Percentiles rank a stretch among this genome's conserved stretches.
phyloP scores from a whole-genome alignment of 345 rosid genomes.

The Citrus mangshanensis region DNA sequence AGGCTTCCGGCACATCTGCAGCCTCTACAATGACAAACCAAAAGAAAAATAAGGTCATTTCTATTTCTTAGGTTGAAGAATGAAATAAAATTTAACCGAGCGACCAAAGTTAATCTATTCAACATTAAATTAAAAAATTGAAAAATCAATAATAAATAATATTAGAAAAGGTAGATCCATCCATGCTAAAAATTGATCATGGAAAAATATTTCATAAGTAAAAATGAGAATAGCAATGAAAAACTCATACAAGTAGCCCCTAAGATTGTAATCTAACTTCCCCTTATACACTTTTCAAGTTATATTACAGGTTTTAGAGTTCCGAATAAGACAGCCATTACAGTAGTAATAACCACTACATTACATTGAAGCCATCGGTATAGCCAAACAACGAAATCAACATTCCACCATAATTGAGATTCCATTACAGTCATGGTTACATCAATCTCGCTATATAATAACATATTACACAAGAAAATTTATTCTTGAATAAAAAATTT shows the following conservation, averaged over 20 bases:
- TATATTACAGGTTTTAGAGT: background rate
- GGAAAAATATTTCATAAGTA: background rate
- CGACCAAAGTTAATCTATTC: background rate
- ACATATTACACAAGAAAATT: background rate
- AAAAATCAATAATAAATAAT: background rate
- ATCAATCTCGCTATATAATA: background rate
- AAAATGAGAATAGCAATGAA: background rate
- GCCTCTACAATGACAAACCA: constrained; percentile 46
- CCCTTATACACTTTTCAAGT: background rate
- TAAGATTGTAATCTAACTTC: background rate
- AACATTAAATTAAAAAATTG: background rate
- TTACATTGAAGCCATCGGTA: background rate
- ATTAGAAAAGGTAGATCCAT: background rate
- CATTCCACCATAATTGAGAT: background rate
- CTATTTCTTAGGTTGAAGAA: background rate
- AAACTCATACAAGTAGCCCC: background rate
- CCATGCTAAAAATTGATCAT: background rate
- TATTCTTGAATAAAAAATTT: background rate
- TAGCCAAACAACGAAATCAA: background rate
- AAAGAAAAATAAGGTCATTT: background rate
- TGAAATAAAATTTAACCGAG: background rate
- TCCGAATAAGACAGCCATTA: background rate
- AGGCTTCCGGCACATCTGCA: constrained; percentile 77
- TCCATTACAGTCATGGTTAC: background rate
- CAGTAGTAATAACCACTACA: background rate